A percentile compares a stretch with the other conserved stretches of the same genome.
phyloP scores from a whole-genome alignment of 176 grass and related monocot genomes.

The Ensete glaucum region DNA sequence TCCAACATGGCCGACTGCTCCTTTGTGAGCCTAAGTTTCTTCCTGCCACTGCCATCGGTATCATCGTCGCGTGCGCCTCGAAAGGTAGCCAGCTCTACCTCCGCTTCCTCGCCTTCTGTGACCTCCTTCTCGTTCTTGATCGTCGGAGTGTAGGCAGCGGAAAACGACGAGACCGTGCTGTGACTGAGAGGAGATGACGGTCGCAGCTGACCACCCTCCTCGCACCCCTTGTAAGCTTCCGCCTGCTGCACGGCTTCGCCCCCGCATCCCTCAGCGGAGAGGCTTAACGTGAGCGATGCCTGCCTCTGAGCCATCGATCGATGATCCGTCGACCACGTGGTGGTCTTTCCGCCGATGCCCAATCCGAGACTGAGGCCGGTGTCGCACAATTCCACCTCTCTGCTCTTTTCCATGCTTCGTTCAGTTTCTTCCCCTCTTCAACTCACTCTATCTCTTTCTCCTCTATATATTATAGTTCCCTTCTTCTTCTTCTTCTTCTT shows the following conservation, averaged over 20 bases:
- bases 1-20: constrained; percentile 21
- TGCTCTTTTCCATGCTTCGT: neutral
- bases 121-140: constrained; percentile 4
- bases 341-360: neutral
- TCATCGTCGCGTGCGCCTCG: neutral
- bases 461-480: too few species aligned
- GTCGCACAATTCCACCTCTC: neutral
- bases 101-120: neutral
- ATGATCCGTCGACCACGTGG: neutral
- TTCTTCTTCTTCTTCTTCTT: too few species aligned
- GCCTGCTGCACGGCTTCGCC: too few species aligned
- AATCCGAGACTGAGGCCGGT: neutral
- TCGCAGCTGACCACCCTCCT: neutral
- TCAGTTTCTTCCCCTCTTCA: neutral
- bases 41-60: neutral
- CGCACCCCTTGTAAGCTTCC: too few species aligned
- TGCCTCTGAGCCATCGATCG: neutral
- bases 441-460: too few species aligned
- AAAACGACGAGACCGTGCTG: constrained; percentile 12
- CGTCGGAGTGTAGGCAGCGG: neutral
- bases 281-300: neutral
- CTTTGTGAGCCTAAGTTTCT: constrained; percentile 21
- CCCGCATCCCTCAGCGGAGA: neutral
- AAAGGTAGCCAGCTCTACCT: neutral
- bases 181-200: neutral